phyloP scores from a whole-genome alignment of 352 stramenopile species.

The Thalassiosira mediterranea region DNA sequence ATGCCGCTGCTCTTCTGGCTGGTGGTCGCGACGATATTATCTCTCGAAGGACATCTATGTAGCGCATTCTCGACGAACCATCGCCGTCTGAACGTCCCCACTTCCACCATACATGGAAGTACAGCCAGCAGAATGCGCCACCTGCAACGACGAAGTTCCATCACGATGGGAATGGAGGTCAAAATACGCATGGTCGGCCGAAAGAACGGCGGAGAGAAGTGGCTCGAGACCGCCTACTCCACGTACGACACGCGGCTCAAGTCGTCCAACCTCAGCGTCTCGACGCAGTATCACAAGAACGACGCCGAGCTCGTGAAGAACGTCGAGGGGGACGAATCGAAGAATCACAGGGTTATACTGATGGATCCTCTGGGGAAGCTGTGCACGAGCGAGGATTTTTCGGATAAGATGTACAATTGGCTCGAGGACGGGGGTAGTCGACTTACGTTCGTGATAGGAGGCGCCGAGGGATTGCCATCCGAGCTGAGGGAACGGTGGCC shows the following conservation, averaged over 20 bases:
- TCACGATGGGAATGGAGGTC: constrained; percentile 66
- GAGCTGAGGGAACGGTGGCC: constrained; percentile 51
- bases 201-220: constrained; percentile 63
- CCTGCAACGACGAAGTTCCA: too few relatives aligned
- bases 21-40: too few relatives aligned
- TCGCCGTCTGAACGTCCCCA: too few relatives aligned
- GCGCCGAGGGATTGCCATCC: constrained; percentile 81
- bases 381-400: constrained; percentile 75
- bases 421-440: constrained; percentile 83
- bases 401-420: constrained; percentile 80
- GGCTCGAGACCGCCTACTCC: constrained; percentile 69
- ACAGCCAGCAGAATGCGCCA: too few relatives aligned
- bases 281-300: constrained; percentile 77
- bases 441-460: constrained; percentile 85
- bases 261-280: constrained; percentile 59
- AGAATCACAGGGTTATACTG: constrained; percentile 66
- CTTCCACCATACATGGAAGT: too few relatives aligned
- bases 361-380: constrained; percentile 67
- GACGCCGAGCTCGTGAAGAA: constrained; percentile 68
- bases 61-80: too few relatives aligned
- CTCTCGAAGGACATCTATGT: too few relatives aligned
- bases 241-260: constrained; percentile 72
- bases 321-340: constrained; percentile 51
- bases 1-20: too few relatives aligned
- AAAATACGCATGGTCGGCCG: constrained; percentile 80